Percentiles rank a stretch among this genome's conserved stretches.
These are phyloP conservation scores for Cryphonectria japonica DNA, from an alignment of 2,329 filamentous ascomycete species.

Conservation along the genomic window DNA sequence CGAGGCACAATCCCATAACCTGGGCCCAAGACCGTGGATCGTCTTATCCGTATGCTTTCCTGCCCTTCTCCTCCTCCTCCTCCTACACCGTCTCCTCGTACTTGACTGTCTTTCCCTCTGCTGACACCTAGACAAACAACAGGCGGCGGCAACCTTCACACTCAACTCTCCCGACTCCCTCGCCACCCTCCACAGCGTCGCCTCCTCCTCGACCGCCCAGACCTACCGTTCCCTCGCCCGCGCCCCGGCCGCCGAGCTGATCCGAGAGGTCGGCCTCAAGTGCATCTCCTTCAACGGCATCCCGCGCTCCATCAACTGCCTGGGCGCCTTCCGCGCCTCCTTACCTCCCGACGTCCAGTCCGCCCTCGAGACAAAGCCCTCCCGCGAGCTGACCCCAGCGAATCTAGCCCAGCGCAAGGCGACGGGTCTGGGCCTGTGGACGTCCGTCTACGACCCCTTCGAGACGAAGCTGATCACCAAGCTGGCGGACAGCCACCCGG, in stretches of 20 bases:
- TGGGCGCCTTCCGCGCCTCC: conserved; percentile 69
- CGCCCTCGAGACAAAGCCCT: conserved; percentile 58
- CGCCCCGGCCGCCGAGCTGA: conserved; percentile 66
- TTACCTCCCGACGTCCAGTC: conserved; percentile 61
- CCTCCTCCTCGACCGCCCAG: conserved; percentile 38
- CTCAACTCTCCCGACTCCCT: conserved; percentile 84
- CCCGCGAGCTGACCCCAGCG: conserved; percentile 53
- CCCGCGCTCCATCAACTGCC: conserved; percentile 80
- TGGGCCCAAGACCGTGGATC: conserved; percentile 68
- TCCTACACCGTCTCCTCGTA: not conserved
- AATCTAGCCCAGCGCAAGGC: conserved; percentile 59
- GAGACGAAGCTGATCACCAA: conserved; percentile 71
- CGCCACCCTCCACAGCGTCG: conserved; percentile 61
- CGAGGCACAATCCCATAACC: conserved; percentile 63
- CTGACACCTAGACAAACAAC: not conserved
- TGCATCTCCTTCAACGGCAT: conserved; percentile 83
- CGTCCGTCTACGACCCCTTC: conserved; percentile 76
- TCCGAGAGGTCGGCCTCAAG: conserved; percentile 76
- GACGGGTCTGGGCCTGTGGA: conserved; percentile 71
- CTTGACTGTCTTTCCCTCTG: not conserved
- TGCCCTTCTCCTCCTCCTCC: not conserved
- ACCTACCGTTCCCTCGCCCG: conserved; percentile 34
- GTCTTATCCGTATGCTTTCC: conserved; percentile 59
- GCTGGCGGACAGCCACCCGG: conserved; percentile 76
- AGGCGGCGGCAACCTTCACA: conserved; percentile 83